Evolutionary conservation across 2,329 filamentous ascomycete genomes (phyloP), one percentile per base, ranked within the genome.

Genomic region (Aspergillus unguis): DNA sequence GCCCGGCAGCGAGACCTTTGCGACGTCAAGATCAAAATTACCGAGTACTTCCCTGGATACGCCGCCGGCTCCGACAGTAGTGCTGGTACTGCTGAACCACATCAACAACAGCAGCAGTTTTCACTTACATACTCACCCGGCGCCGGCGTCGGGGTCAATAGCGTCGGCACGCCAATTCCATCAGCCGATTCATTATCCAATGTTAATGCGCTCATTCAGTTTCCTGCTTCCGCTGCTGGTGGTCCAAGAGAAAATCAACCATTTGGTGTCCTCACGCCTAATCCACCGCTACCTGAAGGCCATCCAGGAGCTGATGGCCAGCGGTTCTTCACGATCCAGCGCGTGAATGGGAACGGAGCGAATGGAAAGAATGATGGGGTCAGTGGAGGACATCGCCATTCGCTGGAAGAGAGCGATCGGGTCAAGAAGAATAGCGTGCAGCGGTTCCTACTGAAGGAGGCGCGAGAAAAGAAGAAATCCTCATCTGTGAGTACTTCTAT

Each of bases 1-100:
- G 85, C 85, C n/a, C 79, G 88, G 38, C 84, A 88, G 68, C 79
- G 86, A 9, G 86, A 91, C 71, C 77, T 91, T n/a, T 92, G 88
- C 67, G 87, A 92, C 68, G 88, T 92, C 58, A 92, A 92, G 72
- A 90, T 92, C 68, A 92, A 91, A 69, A 89, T 92, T 54, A 90
- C 87, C 2, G 88, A 92, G 69, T 89, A 88, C 71, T 86, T 87
- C 49, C 81, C 85, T 7, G 81, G 58, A 2, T 57, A 50, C 27
- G 41, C 51, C 6, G 46, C 52, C 8, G 81, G 58, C 2, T 56
- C 42, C 27, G 41, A 42, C 5, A 42, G 52, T 10, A 41, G 80
- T 23, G 66, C 46, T 5, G 32, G 10, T 7, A 10, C 6, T 9
- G 37, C 29, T 17, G 28, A 25, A 23, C 36, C 29, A 9, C 49